Evolutionary conservation across 495 filamentous ascomycete genomes (phyloP).

Genomic region (Acidiella bohemica): DNA sequence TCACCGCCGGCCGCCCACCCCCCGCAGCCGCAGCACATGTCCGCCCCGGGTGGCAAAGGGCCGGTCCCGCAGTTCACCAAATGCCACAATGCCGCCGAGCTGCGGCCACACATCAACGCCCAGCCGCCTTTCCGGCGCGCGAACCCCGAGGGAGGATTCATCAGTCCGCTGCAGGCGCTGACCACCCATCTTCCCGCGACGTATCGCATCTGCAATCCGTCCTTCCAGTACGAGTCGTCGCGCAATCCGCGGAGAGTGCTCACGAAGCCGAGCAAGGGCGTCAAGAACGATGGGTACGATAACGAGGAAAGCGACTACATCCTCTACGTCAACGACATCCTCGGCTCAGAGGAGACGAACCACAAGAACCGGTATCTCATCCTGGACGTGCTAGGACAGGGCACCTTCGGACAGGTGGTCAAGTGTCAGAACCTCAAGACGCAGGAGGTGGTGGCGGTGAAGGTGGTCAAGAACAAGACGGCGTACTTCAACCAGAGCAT

Average conservation of each 20-base stretch:
- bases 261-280: conserved; percentile 98
- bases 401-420: conserved; percentile 98
- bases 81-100: conserved; percentile 53
- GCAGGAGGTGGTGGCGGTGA: conserved; percentile 95
- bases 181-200: conserved; percentile 88
- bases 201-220: conserved; percentile 95
- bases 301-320: conserved; percentile 99
- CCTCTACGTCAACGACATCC: conserved; percentile 95
- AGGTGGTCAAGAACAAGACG: conserved; percentile 98
- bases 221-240: conserved; percentile 99
- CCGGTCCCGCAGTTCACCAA: conserved; percentile 81
- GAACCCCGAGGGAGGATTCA: conserved; percentile 95
- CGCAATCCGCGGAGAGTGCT: conserved; percentile 89
- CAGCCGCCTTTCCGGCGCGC: conserved; percentile 88
- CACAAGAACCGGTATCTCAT: conserved; percentile 99
- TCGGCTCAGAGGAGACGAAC: conserved; percentile 93
- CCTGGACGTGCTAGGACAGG: conserved; percentile 92
- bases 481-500: conserved; percentile 99
- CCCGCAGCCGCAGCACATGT: conserved; percentile 32
- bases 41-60: conserved; percentile 38
- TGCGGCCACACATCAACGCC: conserved; percentile 67
- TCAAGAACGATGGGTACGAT: conserved; percentile 98
- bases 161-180: conserved; percentile 92
- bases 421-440: conserved; percentile 99
- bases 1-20: conserved; percentile 55